phyloP scores from a whole-genome alignment of 2,329 filamentous ascomycete genomes.

The Mariannaea sp. region DNA sequence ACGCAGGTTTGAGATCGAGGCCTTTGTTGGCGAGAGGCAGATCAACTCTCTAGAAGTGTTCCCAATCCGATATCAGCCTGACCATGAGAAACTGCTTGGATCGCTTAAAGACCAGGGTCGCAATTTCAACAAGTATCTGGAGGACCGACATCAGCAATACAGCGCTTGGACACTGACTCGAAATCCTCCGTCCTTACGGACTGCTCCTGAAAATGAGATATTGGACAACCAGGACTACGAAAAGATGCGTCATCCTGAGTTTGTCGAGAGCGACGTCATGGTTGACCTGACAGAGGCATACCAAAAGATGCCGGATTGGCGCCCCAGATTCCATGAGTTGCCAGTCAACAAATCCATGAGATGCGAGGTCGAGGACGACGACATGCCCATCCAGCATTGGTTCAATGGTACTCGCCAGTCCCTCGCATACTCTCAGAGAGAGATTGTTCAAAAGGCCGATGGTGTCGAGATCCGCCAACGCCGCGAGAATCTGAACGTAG shows the following conservation, averaged over 20 bases:
- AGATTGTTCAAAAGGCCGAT: conserved; percentile 45
- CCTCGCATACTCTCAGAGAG: conserved; percentile 42
- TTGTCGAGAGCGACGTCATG: conserved; percentile 50
- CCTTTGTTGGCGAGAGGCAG: conserved; percentile 45
- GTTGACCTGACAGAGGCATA: conserved; percentile 49
- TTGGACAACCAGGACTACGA: conserved; percentile 39
- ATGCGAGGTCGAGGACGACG: conserved; percentile 42
- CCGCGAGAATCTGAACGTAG: conserved; percentile 43
- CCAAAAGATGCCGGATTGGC: conserved; percentile 47
- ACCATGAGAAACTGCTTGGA: conserved; percentile 43
- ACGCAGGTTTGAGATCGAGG: conserved; percentile 44
- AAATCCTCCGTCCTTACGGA: conserved; percentile 40
- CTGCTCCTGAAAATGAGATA: conserved; percentile 41
- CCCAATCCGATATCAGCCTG: conserved; percentile 46
- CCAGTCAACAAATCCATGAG: conserved; percentile 40
- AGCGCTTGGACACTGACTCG: conserved; percentile 49
- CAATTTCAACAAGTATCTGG: conserved; percentile 41
- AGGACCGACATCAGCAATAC: conserved; percentile 47
- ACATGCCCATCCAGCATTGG: conserved; percentile 47
- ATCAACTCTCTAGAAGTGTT: conserved; percentile 46
- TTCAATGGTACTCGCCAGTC: conserved; percentile 37
- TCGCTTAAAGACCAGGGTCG: conserved; percentile 42
- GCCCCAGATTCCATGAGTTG: conserved; percentile 40
- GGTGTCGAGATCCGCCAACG: conserved; percentile 45
- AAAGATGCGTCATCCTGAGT: conserved; percentile 46